These are phyloP conservation scores for Sphenostylis stenocarpa DNA, from an alignment of 306 rosid genomes.

Conservation along the genomic window DNA sequence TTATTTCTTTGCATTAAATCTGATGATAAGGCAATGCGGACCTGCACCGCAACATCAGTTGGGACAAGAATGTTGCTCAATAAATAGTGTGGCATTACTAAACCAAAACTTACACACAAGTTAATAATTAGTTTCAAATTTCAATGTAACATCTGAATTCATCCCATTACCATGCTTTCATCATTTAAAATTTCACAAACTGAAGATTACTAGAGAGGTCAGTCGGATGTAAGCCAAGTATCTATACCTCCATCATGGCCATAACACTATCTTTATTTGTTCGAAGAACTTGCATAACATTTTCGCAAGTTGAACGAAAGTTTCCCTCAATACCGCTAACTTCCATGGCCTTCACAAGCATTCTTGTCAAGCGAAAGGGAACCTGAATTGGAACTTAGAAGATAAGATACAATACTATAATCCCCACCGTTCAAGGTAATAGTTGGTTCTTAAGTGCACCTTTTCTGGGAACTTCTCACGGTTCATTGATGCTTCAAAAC, in stretches of 20 bases:
- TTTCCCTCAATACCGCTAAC: conserved; percentile 98
- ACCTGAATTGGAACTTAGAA: conserved; percentile 53
- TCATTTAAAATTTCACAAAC: conserved; percentile 2
- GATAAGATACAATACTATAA: conserved; percentile 30
- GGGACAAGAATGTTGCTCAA: background rate
- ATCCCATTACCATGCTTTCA: background rate
- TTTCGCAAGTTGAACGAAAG: conserved; percentile 97
- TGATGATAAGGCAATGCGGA: background rate
- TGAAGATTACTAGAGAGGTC: background rate
- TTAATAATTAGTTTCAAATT: background rate
- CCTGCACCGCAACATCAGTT: background rate
- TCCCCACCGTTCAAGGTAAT: conserved; percentile 2
- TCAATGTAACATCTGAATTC: conserved; percentile 1
- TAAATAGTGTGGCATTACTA: background rate
- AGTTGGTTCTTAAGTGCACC: conserved; percentile 41
- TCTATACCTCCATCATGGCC: conserved; percentile 99
- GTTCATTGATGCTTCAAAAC: conserved; percentile 98
- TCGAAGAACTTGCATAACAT: conserved; percentile 94
- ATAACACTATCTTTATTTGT: conserved; percentile 84
- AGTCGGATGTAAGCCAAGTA: background rate
- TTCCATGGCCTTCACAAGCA: conserved; percentile 99
- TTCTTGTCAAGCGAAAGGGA: conserved; percentile 97
- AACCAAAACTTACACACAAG: background rate
- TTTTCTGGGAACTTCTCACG: conserved; percentile 98
- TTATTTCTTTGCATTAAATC: conserved; percentile 1